Evolutionary conservation across 192 early-diverging fungal species (phyloP), one percentile per base, ranked within the genome.

Genomic region (Coemansia nantahalensis): DNA sequence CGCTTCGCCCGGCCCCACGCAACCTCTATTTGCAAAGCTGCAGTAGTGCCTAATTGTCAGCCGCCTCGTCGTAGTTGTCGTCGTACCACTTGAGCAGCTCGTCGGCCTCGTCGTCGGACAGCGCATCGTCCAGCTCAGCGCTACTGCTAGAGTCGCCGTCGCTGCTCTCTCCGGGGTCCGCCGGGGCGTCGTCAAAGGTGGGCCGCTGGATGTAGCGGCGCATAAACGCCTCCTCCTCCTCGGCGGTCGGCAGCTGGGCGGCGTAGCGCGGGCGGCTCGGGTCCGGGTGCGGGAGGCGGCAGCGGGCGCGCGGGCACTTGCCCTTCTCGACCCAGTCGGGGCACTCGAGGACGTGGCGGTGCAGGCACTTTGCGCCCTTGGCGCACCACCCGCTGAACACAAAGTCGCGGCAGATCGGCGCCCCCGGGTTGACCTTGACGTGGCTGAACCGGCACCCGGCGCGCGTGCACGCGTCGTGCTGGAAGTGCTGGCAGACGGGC

Each of bases 271-370:
- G 1, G 11, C 21, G 45, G 33, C 35, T 48, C 9, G 31, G 59
- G 24, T 39, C 33, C 19, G 68, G 62, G 32, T 88, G 86, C 3
- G 84, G 82, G 54, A 85, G 59, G 6, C 75, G 74, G 50, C 87
- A 89, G 17, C 78, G 81, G 15, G 51, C 40, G 22, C 57, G 65
- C 15, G 62, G 46, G 46, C 87, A 89, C 21, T 80, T 79, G 11
- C 69, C 68, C 19, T 81, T 80, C 15, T 83, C 83, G 0, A 71
- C 78, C 77, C 84, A 86, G 51, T 83, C 83, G 0, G 87, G 87
- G 35, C 87, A 89, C 17, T 86, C 79, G 62, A 79, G 79, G 5
- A 86, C 78, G 61, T 89, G 87, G 4, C 83, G 77, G 42, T 83
- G 61, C 16, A 59, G 57, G 48, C 87, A 89, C 8, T 55, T 50